Evolutionary conservation across 345 rosid species (phyloP), one percentile per base, ranked within the genome.

Genomic region (Arabis alpina): DNA sequence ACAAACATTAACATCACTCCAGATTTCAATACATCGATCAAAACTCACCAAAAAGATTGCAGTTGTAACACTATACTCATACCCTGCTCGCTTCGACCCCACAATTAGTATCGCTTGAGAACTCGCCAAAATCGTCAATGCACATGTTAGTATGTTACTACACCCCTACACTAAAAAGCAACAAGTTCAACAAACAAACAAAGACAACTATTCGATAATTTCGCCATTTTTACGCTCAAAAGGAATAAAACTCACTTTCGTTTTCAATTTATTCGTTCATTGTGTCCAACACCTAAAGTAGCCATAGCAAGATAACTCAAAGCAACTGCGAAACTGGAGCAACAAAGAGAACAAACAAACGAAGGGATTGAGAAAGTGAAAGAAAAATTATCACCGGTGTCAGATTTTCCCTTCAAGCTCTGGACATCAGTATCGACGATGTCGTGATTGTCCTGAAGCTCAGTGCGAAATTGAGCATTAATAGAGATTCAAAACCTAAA

Each of bases 31-130:
- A 53, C 2, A 32, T n/a, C n/a, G 11, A 27, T 45, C 12, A 70
- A 55, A 10, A 72, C 93, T 83, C 50, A 91, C 99, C 95, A 89
- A 48, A 72, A 94, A 89, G 78, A 91, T 94, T 6, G 97, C 97
- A 10, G 99, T 94, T 16, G 99, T 91, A 49, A 91, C 96, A 69
- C 99, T 94, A 55, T 91, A 94, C 76, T 94, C 96, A 28, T 94
- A 94, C 78, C 97, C 95, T 56, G 99, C 99, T 83, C 99, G 88
- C 77, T 94, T 94, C 23, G 99, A 94, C 99, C 99, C 91, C 2
- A 91, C 97, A 51, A 94, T 94, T 1, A 94, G 94, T 58, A 91
- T 91, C 3, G 99, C 91, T 85, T 94, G 99, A 9, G 99, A 91
- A 76, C 99, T 94, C 40, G 99, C 89, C 34, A 94, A 88, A 75